A percentile compares a stretch with the other conserved stretches of the same genome.
Evolutionary conservation across 306 rosid species (phyloP).

Genomic region (Lathyrus sativus): DNA sequence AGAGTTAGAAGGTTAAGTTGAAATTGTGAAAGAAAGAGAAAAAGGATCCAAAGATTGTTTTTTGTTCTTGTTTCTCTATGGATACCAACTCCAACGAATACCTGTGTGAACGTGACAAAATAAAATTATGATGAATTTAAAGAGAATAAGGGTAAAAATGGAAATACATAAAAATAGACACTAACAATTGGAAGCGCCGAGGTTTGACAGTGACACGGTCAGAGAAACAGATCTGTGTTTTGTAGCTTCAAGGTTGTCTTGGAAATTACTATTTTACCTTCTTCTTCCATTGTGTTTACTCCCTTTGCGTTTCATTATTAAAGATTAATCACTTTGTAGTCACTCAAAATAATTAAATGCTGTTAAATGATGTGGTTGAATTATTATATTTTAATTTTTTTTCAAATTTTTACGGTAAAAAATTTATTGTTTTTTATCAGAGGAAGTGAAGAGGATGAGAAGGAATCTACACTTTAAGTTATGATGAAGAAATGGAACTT

Average conservation of each 20-base stretch:
- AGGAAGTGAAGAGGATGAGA: not conserved
- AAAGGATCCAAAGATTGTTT: conserved; percentile 48
- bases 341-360: not conserved
- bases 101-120: conserved; percentile 25
- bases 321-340: conserved; percentile 2
- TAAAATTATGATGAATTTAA: not conserved
- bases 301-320: conserved; percentile 16
- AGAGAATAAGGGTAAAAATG: conserved; percentile 40
- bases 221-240: conserved; percentile 13
- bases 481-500: conserved; percentile 31
- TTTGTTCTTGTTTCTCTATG: conserved; percentile 29
- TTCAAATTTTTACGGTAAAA: too few species aligned
- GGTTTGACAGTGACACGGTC: conserved; percentile 10
- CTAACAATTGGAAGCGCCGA: conserved; percentile 31
- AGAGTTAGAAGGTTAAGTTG: conserved; percentile 26
- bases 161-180: conserved; percentile 24
- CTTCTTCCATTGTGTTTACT: not conserved
- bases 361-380: too few species aligned
- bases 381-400: too few species aligned
- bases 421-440: too few species aligned
- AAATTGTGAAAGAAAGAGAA: conserved; percentile 28
- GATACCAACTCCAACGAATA: conserved; percentile 48
- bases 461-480: conserved; percentile 28
- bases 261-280: conserved; percentile 22
- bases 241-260: conserved; percentile 4